Percentiles rank a stretch among this genome's conserved stretches.
phyloP scores from a whole-genome alignment of 2,329 filamentous ascomycete genomes.

The Colletotrichum melonis region DNA sequence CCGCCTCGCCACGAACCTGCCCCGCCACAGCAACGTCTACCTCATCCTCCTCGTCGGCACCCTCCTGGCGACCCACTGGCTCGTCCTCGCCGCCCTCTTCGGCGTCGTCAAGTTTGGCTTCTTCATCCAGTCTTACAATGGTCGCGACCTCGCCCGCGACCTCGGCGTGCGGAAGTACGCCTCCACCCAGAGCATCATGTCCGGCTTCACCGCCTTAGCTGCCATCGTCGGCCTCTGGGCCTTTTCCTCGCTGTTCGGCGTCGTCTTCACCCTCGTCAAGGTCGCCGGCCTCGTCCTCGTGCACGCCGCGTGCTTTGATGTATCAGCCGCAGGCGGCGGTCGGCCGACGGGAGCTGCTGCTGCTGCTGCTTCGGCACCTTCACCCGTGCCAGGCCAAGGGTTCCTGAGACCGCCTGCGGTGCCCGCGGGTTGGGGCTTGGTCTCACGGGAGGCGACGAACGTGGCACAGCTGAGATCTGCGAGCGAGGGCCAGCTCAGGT shows the following conservation, averaged over 20 bases:
- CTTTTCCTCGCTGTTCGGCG: slow-evolving; percentile 31
- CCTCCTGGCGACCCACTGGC: slow-evolving; percentile 30
- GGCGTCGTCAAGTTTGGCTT: slow-evolving; percentile 30
- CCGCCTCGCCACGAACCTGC: slow-evolving; percentile 27
- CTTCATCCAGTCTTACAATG: slow-evolving; percentile 32
- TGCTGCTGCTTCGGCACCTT: not conserved
- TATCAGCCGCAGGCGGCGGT: not conserved
- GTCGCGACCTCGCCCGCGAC: slow-evolving; percentile 32
- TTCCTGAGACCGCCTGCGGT: slow-evolving; percentile 10
- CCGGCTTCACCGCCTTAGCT: slow-evolving; percentile 18
- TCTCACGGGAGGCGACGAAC: slow-evolving; percentile 6
- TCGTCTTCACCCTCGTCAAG: slow-evolving; percentile 26
- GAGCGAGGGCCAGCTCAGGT: slow-evolving; percentile 28
- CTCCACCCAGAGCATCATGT: slow-evolving; percentile 28
- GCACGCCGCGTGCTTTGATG: slow-evolving; percentile 28
- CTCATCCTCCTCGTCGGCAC: slow-evolving; percentile 33
- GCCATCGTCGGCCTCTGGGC: slow-evolving; percentile 30
- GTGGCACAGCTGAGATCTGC: slow-evolving; percentile 15
- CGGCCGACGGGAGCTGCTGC: not conserved
- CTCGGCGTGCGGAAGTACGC: slow-evolving; percentile 31
- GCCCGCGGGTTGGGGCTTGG: slow-evolving; percentile 2
- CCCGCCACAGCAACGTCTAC: slow-evolving; percentile 33
- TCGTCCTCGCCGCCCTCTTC: slow-evolving; percentile 30
- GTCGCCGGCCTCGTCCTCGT: slow-evolving; percentile 25
- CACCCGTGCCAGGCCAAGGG: slow-evolving; percentile 5